Percentiles rank a stretch among this genome's conserved stretches.
Conservation (phyloP, 345 rosid genomes). For the Salix koriyanagi region DNA sequence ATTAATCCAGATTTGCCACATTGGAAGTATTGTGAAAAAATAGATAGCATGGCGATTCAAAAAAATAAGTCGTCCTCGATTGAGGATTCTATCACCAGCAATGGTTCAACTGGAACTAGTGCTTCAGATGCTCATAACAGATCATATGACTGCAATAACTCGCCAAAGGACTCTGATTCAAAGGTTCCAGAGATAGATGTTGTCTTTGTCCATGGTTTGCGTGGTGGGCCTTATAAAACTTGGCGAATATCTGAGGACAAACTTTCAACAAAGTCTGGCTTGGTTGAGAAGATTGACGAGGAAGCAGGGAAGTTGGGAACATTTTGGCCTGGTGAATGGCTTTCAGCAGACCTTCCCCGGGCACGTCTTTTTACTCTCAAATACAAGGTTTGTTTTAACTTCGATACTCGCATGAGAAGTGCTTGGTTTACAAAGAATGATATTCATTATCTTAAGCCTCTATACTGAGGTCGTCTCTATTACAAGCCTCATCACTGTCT, state of each 20-base stretch:
- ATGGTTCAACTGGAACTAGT: conserved; percentile 19
- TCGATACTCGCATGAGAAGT: background rate
- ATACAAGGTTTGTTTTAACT: conserved; percentile 72
- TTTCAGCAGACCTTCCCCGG: conserved; percentile 73
- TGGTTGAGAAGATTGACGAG: conserved; percentile 94
- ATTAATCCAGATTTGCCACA: conserved; percentile 81
- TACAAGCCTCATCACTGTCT: conserved; percentile 6
- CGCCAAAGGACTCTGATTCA: conserved; percentile 28
- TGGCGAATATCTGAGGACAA: conserved; percentile 94
- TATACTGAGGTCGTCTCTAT: background rate
- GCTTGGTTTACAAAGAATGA: background rate
- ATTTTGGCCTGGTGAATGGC: conserved; percentile 99
- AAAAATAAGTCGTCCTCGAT: conserved; percentile 21
- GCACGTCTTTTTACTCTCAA: conserved; percentile 84
- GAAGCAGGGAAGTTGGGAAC: conserved; percentile 97
- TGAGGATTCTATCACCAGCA: conserved; percentile 27
- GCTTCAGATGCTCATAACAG: conserved; percentile 25
- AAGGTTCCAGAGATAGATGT: conserved; percentile 65
- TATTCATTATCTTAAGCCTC: background rate
- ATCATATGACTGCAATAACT: conserved; percentile 33
- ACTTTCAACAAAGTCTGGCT: conserved; percentile 85
- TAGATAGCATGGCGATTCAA: conserved; percentile 24
- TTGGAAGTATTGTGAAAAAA: conserved; percentile 63
- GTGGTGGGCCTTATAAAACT: conserved; percentile 90
- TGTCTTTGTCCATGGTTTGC: conserved; percentile 90